Evolutionary conservation across 805 yeast genomes (phyloP), one percentile per base, ranked within the genome.

Genomic region (Metschnikowia lachancei): DNA sequence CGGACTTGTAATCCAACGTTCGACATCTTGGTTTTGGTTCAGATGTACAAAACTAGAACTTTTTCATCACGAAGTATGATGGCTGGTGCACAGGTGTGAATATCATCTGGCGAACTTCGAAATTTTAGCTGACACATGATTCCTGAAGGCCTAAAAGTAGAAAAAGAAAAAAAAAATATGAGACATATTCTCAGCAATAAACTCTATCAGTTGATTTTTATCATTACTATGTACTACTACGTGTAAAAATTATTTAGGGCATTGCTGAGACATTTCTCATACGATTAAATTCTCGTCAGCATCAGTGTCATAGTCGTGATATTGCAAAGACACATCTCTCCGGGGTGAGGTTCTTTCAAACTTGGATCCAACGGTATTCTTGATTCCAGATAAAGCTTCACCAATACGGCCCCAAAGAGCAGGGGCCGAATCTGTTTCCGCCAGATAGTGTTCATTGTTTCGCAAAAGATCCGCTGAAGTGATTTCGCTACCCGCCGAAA

Each of bases 1-100:
- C 96, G 85, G 7, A 91, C 82, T 61, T 85, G 89, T 38, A 69
- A 56, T 12, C 73, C 71, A 20, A 69, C 55, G 56, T 67, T 70
- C 11, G 76, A 69, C 76, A 72, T 72, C 18, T 8, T 38, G 36
- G 30, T 19, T 12, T 18, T 16, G 37, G 13, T 16, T 24, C 14
- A 24, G 16, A n/a, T 8, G 39, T 11, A 26, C 10, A n/a, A 13
- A 26, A 17, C 17, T 14, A 17, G 24, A 26, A 33, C 32, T 33
- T 40, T 31, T 39, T 29, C 41, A 31, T 30, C 17, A 13, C 32
- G 19, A n/a, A 31, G 10, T 8, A 14, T 18, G 22, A 18, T 18
- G 26, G 14, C 16, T 41, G 44, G 38, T 33, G 44, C 33, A 41
- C 44, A 34, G 44, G 44, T 41, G 44, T 33, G 34, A 26, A 14